A percentile compares a stretch with the other conserved stretches of the same genome.
phyloP scores from a whole-genome alignment of 1,139 yeast species.

The Candida sp. region DNA sequence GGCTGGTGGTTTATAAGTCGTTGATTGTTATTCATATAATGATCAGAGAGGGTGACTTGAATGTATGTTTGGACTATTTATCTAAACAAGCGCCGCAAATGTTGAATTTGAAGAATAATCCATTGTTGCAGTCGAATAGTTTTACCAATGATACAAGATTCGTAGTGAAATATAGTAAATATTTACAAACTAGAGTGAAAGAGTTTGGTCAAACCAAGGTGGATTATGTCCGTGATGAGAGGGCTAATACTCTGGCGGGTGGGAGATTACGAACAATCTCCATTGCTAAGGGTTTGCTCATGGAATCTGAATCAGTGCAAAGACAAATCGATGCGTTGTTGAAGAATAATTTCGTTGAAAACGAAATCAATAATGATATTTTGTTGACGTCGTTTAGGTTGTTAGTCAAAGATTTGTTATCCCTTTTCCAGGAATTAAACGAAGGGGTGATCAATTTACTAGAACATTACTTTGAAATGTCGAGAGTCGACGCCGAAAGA shows the following conservation, averaged over 20 bases:
- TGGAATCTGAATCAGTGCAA: conserved; percentile 85
- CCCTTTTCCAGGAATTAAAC: conserved; percentile 83
- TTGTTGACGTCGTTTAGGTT: conserved; percentile 80
- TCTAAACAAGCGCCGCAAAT: conserved; percentile 51
- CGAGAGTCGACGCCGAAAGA: conserved; percentile 79
- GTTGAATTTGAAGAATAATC: conserved; percentile 45
- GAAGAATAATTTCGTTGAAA: conserved; percentile 69
- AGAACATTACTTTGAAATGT: conserved; percentile 94
- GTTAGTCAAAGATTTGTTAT: conserved; percentile 80
- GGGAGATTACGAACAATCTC: conserved; percentile 63
- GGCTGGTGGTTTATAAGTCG: conserved; percentile 89
- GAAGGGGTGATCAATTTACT: conserved; percentile 93
- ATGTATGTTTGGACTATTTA: conserved; percentile 65
- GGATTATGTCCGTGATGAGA: conserved; percentile 78
- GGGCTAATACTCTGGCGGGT: conserved; percentile 53
- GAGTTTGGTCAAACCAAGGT: conserved; percentile 63
- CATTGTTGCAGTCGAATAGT: conserved; percentile 26
- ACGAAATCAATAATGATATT: conserved; percentile 79
- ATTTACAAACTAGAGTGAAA: conserved; percentile 63
- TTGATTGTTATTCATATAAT: conserved; percentile 83
- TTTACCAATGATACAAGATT: conserved; percentile 57
- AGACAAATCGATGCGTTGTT: conserved; percentile 74
- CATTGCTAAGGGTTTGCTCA: conserved; percentile 77
- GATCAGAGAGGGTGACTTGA: conserved; percentile 87
- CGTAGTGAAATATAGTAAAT: conserved; percentile 66